A percentile compares a stretch with the other conserved stretches of the same genome.
phyloP scores from a whole-genome alignment of 257 asterid species.

The Penstemon newberryi region DNA sequence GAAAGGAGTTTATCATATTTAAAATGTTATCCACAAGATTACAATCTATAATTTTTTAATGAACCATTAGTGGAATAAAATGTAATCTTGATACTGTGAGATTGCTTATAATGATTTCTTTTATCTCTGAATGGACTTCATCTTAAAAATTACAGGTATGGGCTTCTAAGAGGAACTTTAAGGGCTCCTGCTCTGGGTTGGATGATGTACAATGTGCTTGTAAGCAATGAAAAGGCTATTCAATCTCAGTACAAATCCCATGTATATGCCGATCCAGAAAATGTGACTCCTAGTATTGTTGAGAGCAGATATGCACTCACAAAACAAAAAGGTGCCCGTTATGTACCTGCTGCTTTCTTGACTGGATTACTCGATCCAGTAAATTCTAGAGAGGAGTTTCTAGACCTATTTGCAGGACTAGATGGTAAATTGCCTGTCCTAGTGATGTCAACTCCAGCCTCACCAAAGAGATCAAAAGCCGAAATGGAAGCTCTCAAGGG shows the following conservation, averaged over 20 bases:
- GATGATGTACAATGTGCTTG: constrained; percentile 97
- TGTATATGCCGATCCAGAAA: constrained; percentile 84
- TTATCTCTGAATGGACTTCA: not conserved
- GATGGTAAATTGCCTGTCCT: constrained; percentile 64
- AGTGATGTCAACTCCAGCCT: constrained; percentile 58
- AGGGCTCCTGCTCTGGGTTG: constrained; percentile 97
- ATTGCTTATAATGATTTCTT: not conserved
- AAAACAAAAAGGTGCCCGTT: constrained; percentile 78
- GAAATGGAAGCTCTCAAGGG: constrained; percentile 93
- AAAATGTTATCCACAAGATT: not conserved
- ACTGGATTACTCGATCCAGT: constrained; percentile 95
- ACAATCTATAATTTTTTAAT: constrained; percentile 1
- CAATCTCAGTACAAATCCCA: constrained; percentile 93
- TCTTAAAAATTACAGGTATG: constrained; percentile 53
- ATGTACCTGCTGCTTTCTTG: constrained; percentile 92
- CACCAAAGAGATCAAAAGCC: constrained; percentile 94
- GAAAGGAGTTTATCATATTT: not conserved
- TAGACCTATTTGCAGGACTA: constrained; percentile 63
- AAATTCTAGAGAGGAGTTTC: constrained; percentile 71
- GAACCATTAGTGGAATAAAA: not conserved
- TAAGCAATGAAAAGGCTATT: constrained; percentile 91
- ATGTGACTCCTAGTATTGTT: constrained; percentile 69
- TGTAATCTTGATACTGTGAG: not conserved
- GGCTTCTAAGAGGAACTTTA: constrained; percentile 82
- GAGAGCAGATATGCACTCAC: constrained; percentile 86